Evolutionary conservation across 1,139 yeast species (phyloP).

Genomic region (Taiozyma onychis): DNA sequence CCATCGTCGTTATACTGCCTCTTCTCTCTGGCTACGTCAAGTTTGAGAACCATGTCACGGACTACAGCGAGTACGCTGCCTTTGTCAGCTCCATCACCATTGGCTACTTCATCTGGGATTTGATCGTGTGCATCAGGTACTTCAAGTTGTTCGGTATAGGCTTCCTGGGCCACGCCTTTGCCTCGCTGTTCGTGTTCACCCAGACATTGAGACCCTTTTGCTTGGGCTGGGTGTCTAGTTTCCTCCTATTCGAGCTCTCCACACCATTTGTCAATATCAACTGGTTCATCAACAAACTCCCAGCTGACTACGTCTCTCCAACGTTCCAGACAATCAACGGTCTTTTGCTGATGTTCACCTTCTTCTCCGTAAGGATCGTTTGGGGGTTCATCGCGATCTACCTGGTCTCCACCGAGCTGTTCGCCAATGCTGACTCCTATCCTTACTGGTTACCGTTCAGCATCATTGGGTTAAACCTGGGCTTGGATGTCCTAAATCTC

Average conservation of each 20-base stretch:
- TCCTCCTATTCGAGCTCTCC: constrained; percentile 80
- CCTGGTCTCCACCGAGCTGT: constrained; percentile 28
- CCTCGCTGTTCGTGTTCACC: constrained; percentile 68
- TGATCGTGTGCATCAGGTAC: constrained; percentile 56
- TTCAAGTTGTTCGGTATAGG: constrained; percentile 71
- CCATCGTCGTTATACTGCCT: constrained; percentile 50
- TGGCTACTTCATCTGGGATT: constrained; percentile 93
- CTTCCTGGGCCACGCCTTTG: constrained; percentile 76
- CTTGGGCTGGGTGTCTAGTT: constrained; percentile 77
- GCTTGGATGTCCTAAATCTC: constrained; percentile 62
- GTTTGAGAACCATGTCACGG: constrained; percentile 40
- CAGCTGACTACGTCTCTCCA: constrained; percentile 50
- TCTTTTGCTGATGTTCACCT: constrained; percentile 56
- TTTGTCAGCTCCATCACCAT: constrained; percentile 65
- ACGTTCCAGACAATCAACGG: constrained; percentile 65
- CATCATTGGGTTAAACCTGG: constrained; percentile 53
- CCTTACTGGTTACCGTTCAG: constrained; percentile 39
- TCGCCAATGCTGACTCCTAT: constrained; percentile 32
- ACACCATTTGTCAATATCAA: constrained; percentile 93
- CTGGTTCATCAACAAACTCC: constrained; percentile 82
- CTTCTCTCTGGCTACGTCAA: constrained; percentile 51
- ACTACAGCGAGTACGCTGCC: constrained; percentile 71
- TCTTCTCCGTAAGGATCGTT: constrained; percentile 71
- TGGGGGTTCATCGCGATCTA: constrained; percentile 83
- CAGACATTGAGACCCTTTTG: constrained; percentile 65